phyloP scores from a whole-genome alignment of 495 filamentous ascomycete genomes.

The Talaromyces wortmannii region DNA sequence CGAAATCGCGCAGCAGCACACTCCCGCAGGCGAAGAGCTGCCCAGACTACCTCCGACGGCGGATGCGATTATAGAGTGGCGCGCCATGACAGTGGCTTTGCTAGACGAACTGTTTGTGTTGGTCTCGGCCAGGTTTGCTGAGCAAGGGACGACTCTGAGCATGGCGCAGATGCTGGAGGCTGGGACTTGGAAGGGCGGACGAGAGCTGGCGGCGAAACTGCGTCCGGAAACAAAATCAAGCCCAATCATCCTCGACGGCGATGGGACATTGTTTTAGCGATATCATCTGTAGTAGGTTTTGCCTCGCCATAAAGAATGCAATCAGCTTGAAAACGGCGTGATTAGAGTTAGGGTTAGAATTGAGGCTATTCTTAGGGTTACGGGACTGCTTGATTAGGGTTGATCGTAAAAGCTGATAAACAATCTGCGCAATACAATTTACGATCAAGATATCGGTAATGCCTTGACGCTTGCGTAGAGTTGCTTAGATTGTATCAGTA shows the following conservation, averaged over 20 bases:
- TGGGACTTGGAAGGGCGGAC: slow-evolving; percentile 64
- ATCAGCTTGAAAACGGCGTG: neutral
- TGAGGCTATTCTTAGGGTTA: neutral
- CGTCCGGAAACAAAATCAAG: slow-evolving; percentile 34
- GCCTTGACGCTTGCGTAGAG: too few species aligned
- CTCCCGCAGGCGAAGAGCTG: slow-evolving; percentile 47
- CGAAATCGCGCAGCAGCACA: slow-evolving; percentile 49
- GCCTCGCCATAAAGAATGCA: neutral
- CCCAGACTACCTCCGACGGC: slow-evolving; percentile 74
- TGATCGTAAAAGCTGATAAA: neutral
- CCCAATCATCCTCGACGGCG: slow-evolving; percentile 35
- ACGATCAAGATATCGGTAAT: neutral
- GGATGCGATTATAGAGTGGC: slow-evolving; percentile 86
- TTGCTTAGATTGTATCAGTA: too few species aligned
- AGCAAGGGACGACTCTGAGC: slow-evolving; percentile 50
- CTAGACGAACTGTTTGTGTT: slow-evolving; percentile 68
- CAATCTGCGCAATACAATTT: neutral
- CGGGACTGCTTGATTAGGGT: neutral
- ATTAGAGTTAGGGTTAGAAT: neutral
- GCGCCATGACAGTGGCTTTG: slow-evolving; percentile 75
- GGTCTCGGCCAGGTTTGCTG: slow-evolving; percentile 46
- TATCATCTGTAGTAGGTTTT: neutral
- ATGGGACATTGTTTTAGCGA: slow-evolving; percentile 28
- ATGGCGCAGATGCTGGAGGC: slow-evolving; percentile 80
- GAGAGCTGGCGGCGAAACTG: slow-evolving; percentile 31